A percentile compares a stretch with the other conserved stretches of the same genome.
These are phyloP conservation scores for Xylaria sp. DNA, from an alignment of 2,329 filamentous ascomycete genomes.

Conservation along the genomic window DNA sequence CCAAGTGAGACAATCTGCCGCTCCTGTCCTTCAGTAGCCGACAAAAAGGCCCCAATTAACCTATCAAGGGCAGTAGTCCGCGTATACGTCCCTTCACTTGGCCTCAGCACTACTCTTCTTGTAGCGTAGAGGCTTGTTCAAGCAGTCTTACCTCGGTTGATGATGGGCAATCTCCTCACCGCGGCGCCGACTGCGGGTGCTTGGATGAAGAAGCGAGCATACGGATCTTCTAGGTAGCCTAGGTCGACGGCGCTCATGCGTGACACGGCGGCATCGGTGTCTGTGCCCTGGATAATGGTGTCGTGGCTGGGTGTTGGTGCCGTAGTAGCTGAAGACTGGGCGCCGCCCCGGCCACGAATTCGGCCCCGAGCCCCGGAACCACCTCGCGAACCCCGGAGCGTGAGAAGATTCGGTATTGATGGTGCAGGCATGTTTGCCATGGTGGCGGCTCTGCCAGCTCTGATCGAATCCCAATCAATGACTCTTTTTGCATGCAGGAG, in stretches of 20 bases:
- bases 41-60: conserved; percentile 78
- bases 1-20: conserved; percentile 92
- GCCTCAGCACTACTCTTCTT: conserved; percentile 43
- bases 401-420: conserved; percentile 82
- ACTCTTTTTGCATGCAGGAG: background rate
- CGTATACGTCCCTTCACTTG: conserved; percentile 81
- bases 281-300: conserved; percentile 83
- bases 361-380: conserved; percentile 51
- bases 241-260: conserved; percentile 86
- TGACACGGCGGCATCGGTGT: conserved; percentile 89
- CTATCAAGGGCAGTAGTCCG: conserved; percentile 84
- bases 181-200: conserved; percentile 53
- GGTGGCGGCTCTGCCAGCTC: background rate
- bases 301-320: conserved; percentile 64
- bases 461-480: background rate
- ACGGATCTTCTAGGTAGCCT: conserved; percentile 86
- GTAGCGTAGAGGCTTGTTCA: conserved; percentile 12
- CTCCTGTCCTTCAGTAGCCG: conserved; percentile 45
- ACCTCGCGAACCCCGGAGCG: conserved; percentile 61
- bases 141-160: conserved; percentile 79
- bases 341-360: conserved; percentile 45
- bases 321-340: conserved; percentile 33
- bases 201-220: conserved; percentile 75
- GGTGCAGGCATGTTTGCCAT: conserved; percentile 69
- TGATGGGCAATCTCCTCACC: conserved; percentile 82